A percentile compares a stretch with the other conserved stretches of the same genome.
phyloP scores from a whole-genome alignment of 306 rosid species.

The Prunus salicina region DNA sequence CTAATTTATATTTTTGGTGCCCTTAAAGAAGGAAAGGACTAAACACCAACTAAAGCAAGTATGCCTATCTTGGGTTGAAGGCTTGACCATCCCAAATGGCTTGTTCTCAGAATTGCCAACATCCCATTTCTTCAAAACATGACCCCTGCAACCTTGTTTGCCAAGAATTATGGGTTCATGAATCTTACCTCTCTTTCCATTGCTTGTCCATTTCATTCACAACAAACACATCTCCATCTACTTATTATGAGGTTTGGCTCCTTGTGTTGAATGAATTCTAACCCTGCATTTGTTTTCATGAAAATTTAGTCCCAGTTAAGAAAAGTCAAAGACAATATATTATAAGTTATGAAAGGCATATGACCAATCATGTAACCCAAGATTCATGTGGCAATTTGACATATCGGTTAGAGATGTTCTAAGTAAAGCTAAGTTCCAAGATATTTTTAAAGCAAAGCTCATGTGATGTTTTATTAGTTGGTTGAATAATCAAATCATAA shows the following conservation, averaged over 20 bases:
- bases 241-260: neutral
- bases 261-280: neutral
- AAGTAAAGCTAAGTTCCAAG: neutral
- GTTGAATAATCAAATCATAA: neutral
- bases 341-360: neutral
- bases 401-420: too few relatives aligned
- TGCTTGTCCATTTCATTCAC: neutral
- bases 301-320: neutral
- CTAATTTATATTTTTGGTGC: neutral
- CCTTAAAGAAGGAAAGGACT: neutral
- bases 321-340: neutral
- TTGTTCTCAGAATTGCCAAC: conserved; percentile 51
- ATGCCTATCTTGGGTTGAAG: neutral
- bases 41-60: neutral
- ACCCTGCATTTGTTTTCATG: neutral
- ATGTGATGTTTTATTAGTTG: neutral
- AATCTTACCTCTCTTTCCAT: conserved; percentile 10
- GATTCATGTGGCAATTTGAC: too few relatives aligned
- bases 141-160: conserved; percentile 43
- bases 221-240: neutral
- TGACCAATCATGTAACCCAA: neutral
- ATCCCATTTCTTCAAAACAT: conserved; percentile 58
- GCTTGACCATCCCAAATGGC: conserved; percentile 30
- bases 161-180: conserved; percentile 59
- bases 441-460: neutral